Evolutionary conservation across 106 monocot species (phyloP).

Genomic region (Apostasia ramifera): DNA sequence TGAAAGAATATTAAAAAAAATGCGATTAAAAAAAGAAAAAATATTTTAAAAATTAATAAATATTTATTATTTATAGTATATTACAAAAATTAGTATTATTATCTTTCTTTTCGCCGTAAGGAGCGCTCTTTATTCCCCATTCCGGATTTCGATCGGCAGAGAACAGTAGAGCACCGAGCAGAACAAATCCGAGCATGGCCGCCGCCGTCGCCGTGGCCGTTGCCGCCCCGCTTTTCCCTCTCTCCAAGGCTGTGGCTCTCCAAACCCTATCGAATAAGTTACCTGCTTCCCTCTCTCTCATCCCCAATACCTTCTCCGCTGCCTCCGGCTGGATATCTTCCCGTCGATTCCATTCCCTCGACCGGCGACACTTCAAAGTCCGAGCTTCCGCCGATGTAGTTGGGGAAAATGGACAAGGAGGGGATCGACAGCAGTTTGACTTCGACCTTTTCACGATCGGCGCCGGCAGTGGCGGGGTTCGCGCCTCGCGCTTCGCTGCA

Average conservation of each 20-base stretch:
- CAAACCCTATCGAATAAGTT: slow-evolving; percentile 12
- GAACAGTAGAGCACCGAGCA: too few relatives aligned
- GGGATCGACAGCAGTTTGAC: slow-evolving; percentile 7
- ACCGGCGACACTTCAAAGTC: neutral
- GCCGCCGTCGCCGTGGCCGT: neutral
- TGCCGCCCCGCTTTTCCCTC: slow-evolving; percentile 2
- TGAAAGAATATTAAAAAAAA: too few relatives aligned
- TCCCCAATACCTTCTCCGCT: slow-evolving; percentile 4
- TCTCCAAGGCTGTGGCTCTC: neutral
- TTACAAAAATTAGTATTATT: neutral
- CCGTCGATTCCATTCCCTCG: neutral
- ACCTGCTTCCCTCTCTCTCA: neutral
- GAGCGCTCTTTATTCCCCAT: too few relatives aligned
- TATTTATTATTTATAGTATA: too few relatives aligned
- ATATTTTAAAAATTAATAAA: too few relatives aligned
- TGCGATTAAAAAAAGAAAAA: too few relatives aligned
- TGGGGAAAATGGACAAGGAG: slow-evolving; percentile 1
- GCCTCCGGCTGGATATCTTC: neutral
- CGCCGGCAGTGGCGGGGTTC: slow-evolving; percentile 22
- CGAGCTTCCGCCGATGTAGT: slow-evolving; percentile 3
- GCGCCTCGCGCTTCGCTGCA: slow-evolving; percentile 23
- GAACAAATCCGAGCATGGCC: neutral
- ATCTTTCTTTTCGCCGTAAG: neutral
- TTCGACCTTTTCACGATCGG: slow-evolving; percentile 26
- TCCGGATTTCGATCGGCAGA: too few relatives aligned